Conservation (phyloP, 257 asterid species). For the Lavandula angustifolia region DNA sequence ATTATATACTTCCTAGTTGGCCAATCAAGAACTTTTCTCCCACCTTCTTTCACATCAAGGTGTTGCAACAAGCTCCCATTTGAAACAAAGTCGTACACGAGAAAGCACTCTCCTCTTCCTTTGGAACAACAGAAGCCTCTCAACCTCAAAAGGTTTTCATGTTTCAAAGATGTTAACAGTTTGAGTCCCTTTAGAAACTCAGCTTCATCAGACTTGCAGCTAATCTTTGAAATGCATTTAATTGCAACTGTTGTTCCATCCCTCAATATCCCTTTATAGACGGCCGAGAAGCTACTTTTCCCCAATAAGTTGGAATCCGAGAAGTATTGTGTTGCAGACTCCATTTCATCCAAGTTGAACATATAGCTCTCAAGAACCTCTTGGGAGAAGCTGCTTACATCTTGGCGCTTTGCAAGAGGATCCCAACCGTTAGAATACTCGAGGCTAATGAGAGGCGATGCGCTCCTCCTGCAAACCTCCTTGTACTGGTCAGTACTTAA, state of each 20-base stretch:
- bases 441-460: slow-evolving; percentile 81
- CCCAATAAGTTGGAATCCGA: slow-evolving; percentile 80
- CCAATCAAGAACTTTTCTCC: slow-evolving; percentile 80
- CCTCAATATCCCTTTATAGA: slow-evolving; percentile 72
- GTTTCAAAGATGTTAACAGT: slow-evolving; percentile 69
- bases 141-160: slow-evolving; percentile 73
- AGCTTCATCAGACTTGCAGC: slow-evolving; percentile 85
- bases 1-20: slow-evolving; percentile 63
- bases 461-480: slow-evolving; percentile 64
- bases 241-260: slow-evolving; percentile 83
- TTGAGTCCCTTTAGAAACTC: slow-evolving; percentile 81
- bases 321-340: slow-evolving; percentile 85
- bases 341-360: slow-evolving; percentile 87
- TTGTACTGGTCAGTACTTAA: slow-evolving; percentile 63
- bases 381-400: slow-evolving; percentile 64
- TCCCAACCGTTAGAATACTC: slow-evolving; percentile 93
- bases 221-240: slow-evolving; percentile 84
- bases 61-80: slow-evolving; percentile 78
- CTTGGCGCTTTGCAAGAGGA: slow-evolving; percentile 63
- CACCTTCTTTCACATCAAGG: slow-evolving; percentile 61
- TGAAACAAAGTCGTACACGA: slow-evolving; percentile 74
- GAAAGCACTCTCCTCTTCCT: slow-evolving; percentile 95
- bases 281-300: slow-evolving; percentile 75
- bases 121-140: slow-evolving; percentile 97
- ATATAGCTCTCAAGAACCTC: slow-evolving; percentile 78